A percentile compares a stretch with the other conserved stretches of the same genome.
Evolutionary conservation across 441 rosid genomes (phyloP).

Genomic region (Pelargonium citronellum): DNA sequence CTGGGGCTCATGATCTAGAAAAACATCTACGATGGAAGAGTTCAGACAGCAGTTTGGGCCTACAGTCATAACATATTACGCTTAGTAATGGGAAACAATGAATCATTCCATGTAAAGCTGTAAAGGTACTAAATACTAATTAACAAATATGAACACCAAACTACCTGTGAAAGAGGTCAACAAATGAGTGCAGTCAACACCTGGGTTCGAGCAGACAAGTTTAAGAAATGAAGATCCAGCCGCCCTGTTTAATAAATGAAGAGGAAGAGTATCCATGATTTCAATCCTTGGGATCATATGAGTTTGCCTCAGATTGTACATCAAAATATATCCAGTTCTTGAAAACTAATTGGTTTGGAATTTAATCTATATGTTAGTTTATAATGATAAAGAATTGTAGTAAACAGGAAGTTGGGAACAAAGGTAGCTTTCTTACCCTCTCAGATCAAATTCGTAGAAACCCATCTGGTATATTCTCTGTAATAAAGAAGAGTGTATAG

Average conservation of each 20-base stretch:
- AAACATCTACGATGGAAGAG: constrained; percentile 27
- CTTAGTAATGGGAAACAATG: not conserved
- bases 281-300: too few species aligned
- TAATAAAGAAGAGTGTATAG: not conserved
- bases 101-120: not conserved
- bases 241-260: constrained; percentile 19
- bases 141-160: not conserved
- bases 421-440: constrained; percentile 25
- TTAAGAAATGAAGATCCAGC: constrained; percentile 24
- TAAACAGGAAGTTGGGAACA: not conserved
- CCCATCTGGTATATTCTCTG: constrained; percentile 38
- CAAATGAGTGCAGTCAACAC: constrained; percentile 39
- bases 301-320: too few species aligned
- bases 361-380: too few species aligned
- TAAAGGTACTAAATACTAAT: too few species aligned
- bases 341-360: too few species aligned
- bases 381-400: too few species aligned
- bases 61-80: not conserved
- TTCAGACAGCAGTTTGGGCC: constrained; percentile 57
- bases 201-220: constrained; percentile 32
- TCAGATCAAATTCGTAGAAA: constrained; percentile 35
- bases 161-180: constrained; percentile 38
- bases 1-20: constrained; percentile 48
- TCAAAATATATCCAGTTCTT: too few species aligned
- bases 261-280: not conserved